Conservation (phyloP, 2,329 filamentous ascomycete species). For the Beauveria varroae region DNA sequence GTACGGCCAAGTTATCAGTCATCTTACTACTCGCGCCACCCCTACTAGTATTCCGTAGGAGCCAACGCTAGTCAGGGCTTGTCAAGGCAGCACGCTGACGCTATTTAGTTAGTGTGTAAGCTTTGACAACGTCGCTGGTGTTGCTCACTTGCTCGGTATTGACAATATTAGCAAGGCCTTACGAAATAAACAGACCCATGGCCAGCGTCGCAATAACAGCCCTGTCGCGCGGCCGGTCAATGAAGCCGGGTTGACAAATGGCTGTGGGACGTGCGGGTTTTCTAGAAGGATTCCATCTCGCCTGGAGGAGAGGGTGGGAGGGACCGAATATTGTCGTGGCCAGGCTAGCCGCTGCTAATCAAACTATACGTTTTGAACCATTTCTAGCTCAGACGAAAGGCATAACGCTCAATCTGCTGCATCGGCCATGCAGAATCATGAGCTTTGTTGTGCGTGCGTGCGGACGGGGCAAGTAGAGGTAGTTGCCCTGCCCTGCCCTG, state of each 20-base stretch:
- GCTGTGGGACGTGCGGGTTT: neutral
- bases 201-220: neutral
- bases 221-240: neutral
- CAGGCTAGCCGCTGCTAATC: slow-evolving; percentile 1
- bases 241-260: slow-evolving; percentile 2
- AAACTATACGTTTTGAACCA: slow-evolving; percentile 3
- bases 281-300: slow-evolving; percentile 5
- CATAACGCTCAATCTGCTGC: neutral
- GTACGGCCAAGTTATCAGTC: slow-evolving; percentile 1
- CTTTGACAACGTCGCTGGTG: neutral
- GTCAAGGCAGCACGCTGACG: slow-evolving; percentile 6
- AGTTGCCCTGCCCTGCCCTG: no score
- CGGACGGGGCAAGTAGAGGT: no score
- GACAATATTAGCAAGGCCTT: neutral
- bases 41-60: neutral
- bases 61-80: neutral
- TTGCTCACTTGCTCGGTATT: neutral
- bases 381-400: neutral
- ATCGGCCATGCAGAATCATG: neutral
- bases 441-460: no score
- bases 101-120: neutral
- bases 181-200: neutral
- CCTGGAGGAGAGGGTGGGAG: neutral
- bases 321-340: neutral
- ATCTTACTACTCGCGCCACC: neutral